These are phyloP conservation scores for Boletus reticulatus DNA, from an alignment of 768 basidiomycete genomes.

Conservation along the genomic window DNA sequence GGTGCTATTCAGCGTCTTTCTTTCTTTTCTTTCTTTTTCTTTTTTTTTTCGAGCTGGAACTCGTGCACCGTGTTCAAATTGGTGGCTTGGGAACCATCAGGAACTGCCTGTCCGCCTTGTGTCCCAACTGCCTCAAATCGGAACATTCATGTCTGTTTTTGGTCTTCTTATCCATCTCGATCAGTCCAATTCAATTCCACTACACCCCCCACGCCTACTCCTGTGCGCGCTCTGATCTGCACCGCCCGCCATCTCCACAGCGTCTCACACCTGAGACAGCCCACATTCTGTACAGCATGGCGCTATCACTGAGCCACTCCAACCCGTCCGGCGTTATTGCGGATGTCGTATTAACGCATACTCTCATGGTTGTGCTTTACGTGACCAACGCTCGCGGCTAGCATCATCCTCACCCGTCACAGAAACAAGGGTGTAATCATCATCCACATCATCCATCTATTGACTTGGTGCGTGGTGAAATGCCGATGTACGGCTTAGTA, in stretches of 20 bases:
- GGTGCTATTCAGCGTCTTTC: no score
- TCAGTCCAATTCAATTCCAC: conserved; percentile 14
- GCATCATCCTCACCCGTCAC: conserved; percentile 1
- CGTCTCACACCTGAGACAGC: not conserved
- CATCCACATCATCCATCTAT: not conserved
- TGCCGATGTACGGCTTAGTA: not conserved
- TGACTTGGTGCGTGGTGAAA: conserved; percentile 2
- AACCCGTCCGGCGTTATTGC: conserved; percentile 19
- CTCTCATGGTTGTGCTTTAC: conserved; percentile 4
- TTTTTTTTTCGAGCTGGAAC: not conserved
- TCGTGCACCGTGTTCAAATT: not conserved
- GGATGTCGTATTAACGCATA: conserved; percentile 14
- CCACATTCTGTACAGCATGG: conserved; percentile 1
- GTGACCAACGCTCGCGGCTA: conserved; percentile 5
- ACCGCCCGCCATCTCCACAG: conserved; percentile 17
- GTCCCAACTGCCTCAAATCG: conserved; percentile 22
- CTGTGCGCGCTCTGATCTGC: conserved; percentile 11
- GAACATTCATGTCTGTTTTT: conserved; percentile 14
- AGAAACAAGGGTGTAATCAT: conserved; percentile 1
- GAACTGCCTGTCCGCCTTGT: conserved; percentile 26
- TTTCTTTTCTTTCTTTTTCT: no score
- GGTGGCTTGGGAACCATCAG: conserved; percentile 31
- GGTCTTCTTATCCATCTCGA: conserved; percentile 22
- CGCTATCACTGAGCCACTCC: not conserved
- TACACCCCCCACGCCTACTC: conserved; percentile 13